Evolutionary conservation across 2,329 filamentous ascomycete species (phyloP).

Genomic region (Ascosphaera pollenicola): DNA sequence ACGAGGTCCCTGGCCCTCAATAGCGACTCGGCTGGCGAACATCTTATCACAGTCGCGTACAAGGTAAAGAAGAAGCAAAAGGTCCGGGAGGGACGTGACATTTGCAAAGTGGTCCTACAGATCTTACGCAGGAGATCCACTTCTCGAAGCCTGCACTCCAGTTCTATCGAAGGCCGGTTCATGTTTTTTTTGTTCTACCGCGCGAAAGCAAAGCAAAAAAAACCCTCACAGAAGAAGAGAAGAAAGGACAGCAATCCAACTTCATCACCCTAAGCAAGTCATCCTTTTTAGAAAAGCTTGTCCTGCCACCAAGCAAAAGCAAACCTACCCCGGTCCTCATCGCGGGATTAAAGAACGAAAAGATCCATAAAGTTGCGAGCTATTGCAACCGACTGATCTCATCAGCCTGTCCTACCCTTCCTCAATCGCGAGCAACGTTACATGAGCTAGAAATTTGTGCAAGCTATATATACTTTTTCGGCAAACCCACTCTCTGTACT

Average conservation of each 20-base stretch:
- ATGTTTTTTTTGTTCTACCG: not conserved
- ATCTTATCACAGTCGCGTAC: not conserved
- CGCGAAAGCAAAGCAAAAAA: too few species aligned
- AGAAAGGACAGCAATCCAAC: not conserved
- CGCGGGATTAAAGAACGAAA: too few species aligned
- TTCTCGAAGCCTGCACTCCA: not conserved
- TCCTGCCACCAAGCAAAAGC: not conserved
- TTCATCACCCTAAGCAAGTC: not conserved
- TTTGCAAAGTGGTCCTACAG: not conserved
- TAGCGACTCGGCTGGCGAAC: not conserved
- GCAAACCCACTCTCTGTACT: not conserved
- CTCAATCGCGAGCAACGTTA: not conserved
- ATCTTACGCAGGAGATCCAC: not conserved
- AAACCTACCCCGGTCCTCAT: too few species aligned
- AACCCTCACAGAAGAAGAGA: too few species aligned
- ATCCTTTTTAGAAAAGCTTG: not conserved
- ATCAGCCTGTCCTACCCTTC: not conserved
- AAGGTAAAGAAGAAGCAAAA: not conserved
- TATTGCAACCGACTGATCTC: not conserved
- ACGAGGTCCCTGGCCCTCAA: not conserved
- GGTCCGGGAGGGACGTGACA: not conserved
- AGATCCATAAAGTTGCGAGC: too few species aligned
- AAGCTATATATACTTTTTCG: not conserved
- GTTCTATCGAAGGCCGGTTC: not conserved
- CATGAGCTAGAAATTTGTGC: not conserved